Percentiles rank a stretch among this genome's conserved stretches.
These are phyloP conservation scores for Dactylis glomerata DNA, from an alignment of 176 grass and related monocot species.

Conservation along the genomic window DNA sequence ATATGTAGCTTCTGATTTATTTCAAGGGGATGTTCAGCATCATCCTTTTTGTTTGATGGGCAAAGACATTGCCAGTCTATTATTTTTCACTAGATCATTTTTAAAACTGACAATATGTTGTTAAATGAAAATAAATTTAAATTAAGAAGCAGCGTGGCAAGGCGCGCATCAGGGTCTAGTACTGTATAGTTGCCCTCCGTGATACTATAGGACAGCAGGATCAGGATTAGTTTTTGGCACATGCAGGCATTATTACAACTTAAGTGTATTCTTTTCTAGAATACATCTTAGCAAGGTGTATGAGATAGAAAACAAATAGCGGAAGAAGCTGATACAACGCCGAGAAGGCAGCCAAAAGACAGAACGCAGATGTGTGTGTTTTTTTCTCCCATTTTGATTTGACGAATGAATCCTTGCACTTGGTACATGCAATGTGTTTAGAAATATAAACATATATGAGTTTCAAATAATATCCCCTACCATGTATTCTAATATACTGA, in stretches of 20 bases:
- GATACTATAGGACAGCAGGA: neutral
- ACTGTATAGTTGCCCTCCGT: neutral
- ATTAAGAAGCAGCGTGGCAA: too few species aligned
- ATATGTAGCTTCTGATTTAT: too few species aligned
- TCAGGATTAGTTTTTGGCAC: neutral
- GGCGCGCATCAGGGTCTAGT: too few species aligned
- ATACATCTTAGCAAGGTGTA: neutral
- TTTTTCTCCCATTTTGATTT: neutral
- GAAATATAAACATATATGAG: neutral
- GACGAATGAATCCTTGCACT: neutral
- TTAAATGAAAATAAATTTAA: too few species aligned
- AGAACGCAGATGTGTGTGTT: neutral
- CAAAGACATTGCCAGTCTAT: too few species aligned
- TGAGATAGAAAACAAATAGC: neutral
- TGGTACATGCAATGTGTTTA: neutral
- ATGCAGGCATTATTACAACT: neutral
- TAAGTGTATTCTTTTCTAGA: neutral
- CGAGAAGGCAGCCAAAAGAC: neutral
- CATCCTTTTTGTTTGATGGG: too few species aligned
- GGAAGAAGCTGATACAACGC: neutral
- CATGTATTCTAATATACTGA: too few species aligned
- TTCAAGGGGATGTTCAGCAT: too few species aligned
- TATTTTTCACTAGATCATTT: too few species aligned
- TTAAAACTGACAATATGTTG: too few species aligned
- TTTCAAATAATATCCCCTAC: neutral